These are phyloP conservation scores for Polyporus arcularius DNA, from an alignment of 768 basidiomycete species.

Conservation along the genomic window DNA sequence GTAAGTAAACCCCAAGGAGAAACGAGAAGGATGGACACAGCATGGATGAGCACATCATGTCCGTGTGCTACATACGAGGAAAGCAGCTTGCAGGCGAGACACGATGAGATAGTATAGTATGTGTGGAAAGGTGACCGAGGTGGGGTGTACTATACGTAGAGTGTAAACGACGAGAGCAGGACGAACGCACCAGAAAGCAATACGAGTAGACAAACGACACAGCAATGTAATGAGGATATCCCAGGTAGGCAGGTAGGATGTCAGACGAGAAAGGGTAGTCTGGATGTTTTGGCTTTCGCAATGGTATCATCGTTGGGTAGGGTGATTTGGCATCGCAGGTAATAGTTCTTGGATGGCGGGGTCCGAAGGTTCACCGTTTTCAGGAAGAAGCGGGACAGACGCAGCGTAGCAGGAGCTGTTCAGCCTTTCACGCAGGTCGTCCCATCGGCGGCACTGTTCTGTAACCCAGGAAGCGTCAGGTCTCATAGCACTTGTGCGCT, in stretches of 20 bases:
- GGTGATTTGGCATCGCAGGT: neutral
- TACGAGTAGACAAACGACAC: neutral
- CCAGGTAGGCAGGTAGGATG: neutral
- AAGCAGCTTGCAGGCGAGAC: neutral
- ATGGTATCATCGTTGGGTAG: conserved; percentile 2
- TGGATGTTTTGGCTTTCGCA: neutral
- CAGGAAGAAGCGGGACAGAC: conserved; percentile 44
- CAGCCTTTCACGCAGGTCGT: conserved; percentile 47
- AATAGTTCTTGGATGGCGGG: conserved; percentile 7
- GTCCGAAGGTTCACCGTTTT: conserved; percentile 24
- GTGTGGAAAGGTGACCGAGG: neutral
- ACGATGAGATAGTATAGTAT: neutral
- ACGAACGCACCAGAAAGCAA: conserved; percentile 2
- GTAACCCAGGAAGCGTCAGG: conserved; percentile 10
- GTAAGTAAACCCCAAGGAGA: neutral
- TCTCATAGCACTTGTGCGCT: neutral
- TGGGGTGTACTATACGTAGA: neutral
- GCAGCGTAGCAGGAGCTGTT: conserved; percentile 47
- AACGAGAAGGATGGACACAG: neutral
- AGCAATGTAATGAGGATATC: neutral
- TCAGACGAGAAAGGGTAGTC: neutral
- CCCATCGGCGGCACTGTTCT: conserved; percentile 57
- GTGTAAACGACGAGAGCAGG: conserved; percentile 4
- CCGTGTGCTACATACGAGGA: conserved; percentile 16
- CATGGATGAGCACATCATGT: conserved; percentile 15